Percentiles rank a stretch among this genome's conserved stretches.
phyloP scores from a whole-genome alignment of 2,329 filamentous ascomycete species.

The Daldinia sp. region DNA sequence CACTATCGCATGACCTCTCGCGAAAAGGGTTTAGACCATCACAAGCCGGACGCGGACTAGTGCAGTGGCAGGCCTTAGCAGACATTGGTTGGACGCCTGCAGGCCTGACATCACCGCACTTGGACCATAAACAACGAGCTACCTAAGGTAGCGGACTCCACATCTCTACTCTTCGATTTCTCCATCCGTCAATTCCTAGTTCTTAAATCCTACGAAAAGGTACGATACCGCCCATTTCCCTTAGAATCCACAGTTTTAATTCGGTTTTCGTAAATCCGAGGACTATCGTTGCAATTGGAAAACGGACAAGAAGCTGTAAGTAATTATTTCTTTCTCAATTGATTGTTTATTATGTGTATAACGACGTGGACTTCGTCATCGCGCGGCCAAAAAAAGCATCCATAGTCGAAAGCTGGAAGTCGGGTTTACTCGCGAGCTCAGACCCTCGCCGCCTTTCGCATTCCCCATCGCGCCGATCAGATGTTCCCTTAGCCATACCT shows the following conservation, averaged over 20 bases:
- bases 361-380: not conserved
- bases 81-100: slow-evolving; percentile 26
- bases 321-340: slow-evolving; percentile 14
- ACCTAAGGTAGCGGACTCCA: slow-evolving; percentile 19
- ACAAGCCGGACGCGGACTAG: slow-evolving; percentile 22
- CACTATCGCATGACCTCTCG: slow-evolving; percentile 19
- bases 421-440: slow-evolving; percentile 14
- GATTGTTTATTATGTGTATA: not conserved
- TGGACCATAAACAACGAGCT: slow-evolving; percentile 33
- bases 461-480: slow-evolving; percentile 32
- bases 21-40: slow-evolving; percentile 23
- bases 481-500: slow-evolving; percentile 18
- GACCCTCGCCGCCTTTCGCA: slow-evolving; percentile 37
- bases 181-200: slow-evolving; percentile 31
- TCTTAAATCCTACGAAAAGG: slow-evolving; percentile 35
- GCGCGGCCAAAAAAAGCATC: slow-evolving; percentile 27
- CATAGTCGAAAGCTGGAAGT: too few species aligned
- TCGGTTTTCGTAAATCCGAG: slow-evolving; percentile 8
- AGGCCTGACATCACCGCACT: slow-evolving; percentile 36
- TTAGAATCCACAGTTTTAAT: slow-evolving; percentile 10
- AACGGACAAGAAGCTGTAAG: slow-evolving; percentile 9
- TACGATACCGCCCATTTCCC: slow-evolving; percentile 16
- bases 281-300: slow-evolving; percentile 7
- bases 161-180: slow-evolving; percentile 24
- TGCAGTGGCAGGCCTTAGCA: slow-evolving; percentile 10